These are phyloP conservation scores for Sporormia fimetaria DNA, from an alignment of 495 filamentous ascomycete species.

Conservation along the genomic window DNA sequence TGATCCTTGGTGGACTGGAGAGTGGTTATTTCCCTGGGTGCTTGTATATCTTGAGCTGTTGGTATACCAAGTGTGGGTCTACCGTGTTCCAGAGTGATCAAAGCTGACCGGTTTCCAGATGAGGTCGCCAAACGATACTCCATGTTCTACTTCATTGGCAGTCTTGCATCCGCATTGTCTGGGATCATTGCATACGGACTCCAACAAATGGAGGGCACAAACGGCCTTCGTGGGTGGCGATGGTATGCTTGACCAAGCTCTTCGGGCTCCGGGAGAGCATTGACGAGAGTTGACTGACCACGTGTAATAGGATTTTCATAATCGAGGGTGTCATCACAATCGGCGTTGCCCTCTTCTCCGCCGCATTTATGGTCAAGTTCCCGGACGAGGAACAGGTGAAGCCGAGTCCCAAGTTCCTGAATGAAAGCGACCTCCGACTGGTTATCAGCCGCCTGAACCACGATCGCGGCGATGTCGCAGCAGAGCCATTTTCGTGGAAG, in stretches of 20 bases:
- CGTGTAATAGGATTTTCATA: slow-evolving; percentile 19
- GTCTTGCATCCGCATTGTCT: slow-evolving; percentile 5
- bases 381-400: slow-evolving; percentile 2
- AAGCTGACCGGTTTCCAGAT: neutral
- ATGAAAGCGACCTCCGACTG: neutral
- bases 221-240: slow-evolving; percentile 6
- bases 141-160: slow-evolving; percentile 18
- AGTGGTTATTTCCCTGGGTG: slow-evolving; percentile 13
- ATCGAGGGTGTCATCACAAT: slow-evolving; percentile 45
- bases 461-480: slow-evolving; percentile 1
- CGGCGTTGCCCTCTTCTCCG: slow-evolving; percentile 70
- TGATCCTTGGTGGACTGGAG: slow-evolving; percentile 14
- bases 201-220: slow-evolving; percentile 7
- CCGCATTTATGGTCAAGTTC: slow-evolving; percentile 57
- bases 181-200: slow-evolving; percentile 17
- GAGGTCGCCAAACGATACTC: slow-evolving; percentile 29
- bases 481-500: slow-evolving; percentile 6
- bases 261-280: no score
- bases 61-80: slow-evolving; percentile 9
- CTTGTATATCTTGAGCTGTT: slow-evolving; percentile 7
- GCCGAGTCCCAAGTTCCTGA: slow-evolving; percentile 1
- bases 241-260: no score
- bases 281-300: no score
- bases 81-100: neutral
- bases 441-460: slow-evolving; percentile 4